phyloP scores from a whole-genome alignment of 768 basidiomycete species.

The Lactarius deliciosus region DNA sequence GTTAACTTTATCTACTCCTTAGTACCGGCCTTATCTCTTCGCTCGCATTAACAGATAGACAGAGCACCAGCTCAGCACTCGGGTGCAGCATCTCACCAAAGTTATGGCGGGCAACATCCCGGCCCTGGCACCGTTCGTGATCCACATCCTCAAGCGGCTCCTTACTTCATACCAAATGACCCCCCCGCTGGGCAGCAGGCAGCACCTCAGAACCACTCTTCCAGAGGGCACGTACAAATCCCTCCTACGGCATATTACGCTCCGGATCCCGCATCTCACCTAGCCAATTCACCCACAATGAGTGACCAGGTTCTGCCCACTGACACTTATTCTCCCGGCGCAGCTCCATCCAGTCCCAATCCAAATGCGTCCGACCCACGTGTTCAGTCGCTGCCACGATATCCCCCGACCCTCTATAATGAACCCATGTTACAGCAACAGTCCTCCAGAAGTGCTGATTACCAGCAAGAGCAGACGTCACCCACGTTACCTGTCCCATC shows the following conservation, averaged over 20 bases:
- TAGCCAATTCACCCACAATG: background rate
- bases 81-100: background rate
- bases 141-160: background rate
- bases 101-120: constrained; percentile 3
- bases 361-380: background rate
- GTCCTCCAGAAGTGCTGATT: background rate
- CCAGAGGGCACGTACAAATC: constrained; percentile 14
- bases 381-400: constrained; percentile 13
- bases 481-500: constrained; percentile 18
- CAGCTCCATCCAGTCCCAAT: constrained; percentile 1
- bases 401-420: constrained; percentile 22
- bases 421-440: constrained; percentile 21
- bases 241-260: constrained; percentile 18
- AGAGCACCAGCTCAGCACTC: background rate
- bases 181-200: constrained; percentile 4
- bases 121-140: background rate
- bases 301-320: background rate
- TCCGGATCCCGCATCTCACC: constrained; percentile 8
- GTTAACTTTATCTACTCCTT: background rate
- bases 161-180: background rate
- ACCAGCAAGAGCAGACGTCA: constrained; percentile 8
- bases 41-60: background rate
- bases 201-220: constrained; percentile 1
- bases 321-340: background rate
- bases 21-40: background rate